These are phyloP conservation scores for Tephrocybe sp. DNA, from an alignment of 768 basidiomycete species.

Conservation along the genomic window DNA sequence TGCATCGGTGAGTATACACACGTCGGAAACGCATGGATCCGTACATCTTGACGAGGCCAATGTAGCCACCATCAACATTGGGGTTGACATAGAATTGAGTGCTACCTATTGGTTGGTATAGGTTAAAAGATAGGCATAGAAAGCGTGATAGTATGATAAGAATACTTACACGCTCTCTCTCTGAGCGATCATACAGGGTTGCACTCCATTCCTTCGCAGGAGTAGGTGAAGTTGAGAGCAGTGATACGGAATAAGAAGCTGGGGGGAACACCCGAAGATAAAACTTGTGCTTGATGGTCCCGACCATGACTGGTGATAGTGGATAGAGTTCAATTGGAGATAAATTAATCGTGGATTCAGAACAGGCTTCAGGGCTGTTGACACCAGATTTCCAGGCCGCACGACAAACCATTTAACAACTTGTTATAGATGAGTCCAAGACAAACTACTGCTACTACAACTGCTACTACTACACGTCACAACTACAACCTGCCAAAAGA, in stretches of 20 bases:
- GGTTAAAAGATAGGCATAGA: too few species aligned
- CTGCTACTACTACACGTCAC: too few species aligned
- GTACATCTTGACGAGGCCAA: not conserved
- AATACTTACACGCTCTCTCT: not conserved
- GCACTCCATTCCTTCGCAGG: not conserved
- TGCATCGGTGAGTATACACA: not conserved
- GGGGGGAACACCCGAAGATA: not conserved
- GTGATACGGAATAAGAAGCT: not conserved
- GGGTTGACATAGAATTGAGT: constrained; percentile 1
- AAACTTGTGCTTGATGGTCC: not conserved
- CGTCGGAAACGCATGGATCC: not conserved
- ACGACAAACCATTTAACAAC: too few species aligned
- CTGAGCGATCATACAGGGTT: not conserved
- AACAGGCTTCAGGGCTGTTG: too few species aligned
- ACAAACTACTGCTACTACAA: too few species aligned
- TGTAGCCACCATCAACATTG: not conserved
- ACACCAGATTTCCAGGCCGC: too few species aligned
- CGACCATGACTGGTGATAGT: not conserved
- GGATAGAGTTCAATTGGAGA: too few species aligned
- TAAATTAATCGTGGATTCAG: too few species aligned
- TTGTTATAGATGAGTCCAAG: too few species aligned
- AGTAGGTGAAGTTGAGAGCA: not conserved
- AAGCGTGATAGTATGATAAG: not conserved
- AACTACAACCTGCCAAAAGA: too few species aligned
- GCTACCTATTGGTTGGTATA: not conserved